These are phyloP conservation scores for Alternaria metachromatica DNA, from an alignment of 2,329 filamentous ascomycete species.

Conservation along the genomic window DNA sequence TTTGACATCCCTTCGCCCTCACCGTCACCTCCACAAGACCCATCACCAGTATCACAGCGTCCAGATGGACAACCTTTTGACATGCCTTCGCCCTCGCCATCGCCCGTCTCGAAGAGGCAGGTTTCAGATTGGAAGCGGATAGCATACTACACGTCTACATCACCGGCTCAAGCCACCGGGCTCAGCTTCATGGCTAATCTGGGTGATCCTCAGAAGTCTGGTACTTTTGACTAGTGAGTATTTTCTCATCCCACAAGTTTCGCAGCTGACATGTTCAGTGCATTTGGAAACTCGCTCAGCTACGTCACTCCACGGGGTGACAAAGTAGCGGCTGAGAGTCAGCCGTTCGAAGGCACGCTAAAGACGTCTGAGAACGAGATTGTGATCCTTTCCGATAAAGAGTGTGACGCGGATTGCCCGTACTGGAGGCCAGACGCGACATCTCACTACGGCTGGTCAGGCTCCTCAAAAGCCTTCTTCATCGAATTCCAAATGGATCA, in stretches of 20 bases:
- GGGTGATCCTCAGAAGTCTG: slow-evolving; percentile 61
- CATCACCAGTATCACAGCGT: not conserved
- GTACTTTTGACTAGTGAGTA: slow-evolving; percentile 59
- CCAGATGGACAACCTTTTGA: not conserved
- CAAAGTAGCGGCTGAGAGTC: slow-evolving; percentile 55
- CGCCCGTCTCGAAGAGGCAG: not conserved
- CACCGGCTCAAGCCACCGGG: slow-evolving; percentile 54
- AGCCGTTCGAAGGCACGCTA: slow-evolving; percentile 57
- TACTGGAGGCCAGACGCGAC: slow-evolving; percentile 57
- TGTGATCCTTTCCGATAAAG: slow-evolving; percentile 43
- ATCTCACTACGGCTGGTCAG: slow-evolving; percentile 71
- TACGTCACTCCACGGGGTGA: slow-evolving; percentile 59
- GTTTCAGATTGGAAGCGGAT: slow-evolving; percentile 52
- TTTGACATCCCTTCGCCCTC: not conserved
- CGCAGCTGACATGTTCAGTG: slow-evolving; percentile 32
- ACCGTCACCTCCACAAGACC: not conserved
- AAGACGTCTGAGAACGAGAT: slow-evolving; percentile 45
- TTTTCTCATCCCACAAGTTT: not conserved
- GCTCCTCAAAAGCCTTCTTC: slow-evolving; percentile 74
- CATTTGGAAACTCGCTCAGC: slow-evolving; percentile 64
- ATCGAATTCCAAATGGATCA: slow-evolving; percentile 73
- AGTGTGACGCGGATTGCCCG: slow-evolving; percentile 58
- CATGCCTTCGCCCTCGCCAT: not conserved
- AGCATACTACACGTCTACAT: slow-evolving; percentile 56
- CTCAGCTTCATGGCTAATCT: slow-evolving; percentile 66